phyloP scores from a whole-genome alignment of 1,284 basidiomycete species.

The Tremellales sp. region DNA sequence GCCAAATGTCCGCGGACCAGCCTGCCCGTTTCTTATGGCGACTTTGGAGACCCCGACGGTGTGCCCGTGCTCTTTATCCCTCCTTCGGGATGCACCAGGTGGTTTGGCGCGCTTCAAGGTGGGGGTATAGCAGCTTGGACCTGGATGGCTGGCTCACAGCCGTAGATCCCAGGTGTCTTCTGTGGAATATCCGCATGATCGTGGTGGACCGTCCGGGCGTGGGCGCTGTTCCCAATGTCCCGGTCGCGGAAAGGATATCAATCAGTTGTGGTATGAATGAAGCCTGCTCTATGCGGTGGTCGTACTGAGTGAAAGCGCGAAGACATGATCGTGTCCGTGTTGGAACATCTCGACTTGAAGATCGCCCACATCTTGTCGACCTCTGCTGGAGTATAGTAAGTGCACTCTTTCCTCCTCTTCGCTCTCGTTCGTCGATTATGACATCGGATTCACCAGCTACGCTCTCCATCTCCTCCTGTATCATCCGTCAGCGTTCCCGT shows the following conservation, averaged over 20 bases:
- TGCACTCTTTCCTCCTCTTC: not conserved
- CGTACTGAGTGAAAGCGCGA: not conserved
- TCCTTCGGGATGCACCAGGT: slow-evolving; percentile 41
- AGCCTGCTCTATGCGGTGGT: too few relatives aligned
- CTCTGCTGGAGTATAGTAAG: slow-evolving; percentile 44
- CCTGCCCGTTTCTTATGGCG: slow-evolving; percentile 33
- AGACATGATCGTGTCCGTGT: slow-evolving; percentile 41
- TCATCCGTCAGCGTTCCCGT: slow-evolving; percentile 25
- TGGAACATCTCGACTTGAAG: slow-evolving; percentile 38
- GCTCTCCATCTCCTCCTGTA: slow-evolving; percentile 36
- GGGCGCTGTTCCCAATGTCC: slow-evolving; percentile 37
- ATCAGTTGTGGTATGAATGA: slow-evolving; percentile 29
- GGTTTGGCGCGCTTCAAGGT: slow-evolving; percentile 45
- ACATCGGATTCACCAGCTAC: slow-evolving; percentile 21
- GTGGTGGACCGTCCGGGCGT: slow-evolving; percentile 42
- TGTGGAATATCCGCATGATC: slow-evolving; percentile 41
- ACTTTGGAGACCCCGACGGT: slow-evolving; percentile 41
- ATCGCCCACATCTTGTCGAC: slow-evolving; percentile 36
- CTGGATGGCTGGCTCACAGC: too few relatives aligned
- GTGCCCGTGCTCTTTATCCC: slow-evolving; percentile 37
- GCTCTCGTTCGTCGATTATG: not conserved
- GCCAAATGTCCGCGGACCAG: slow-evolving; percentile 35
- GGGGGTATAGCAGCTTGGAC: slow-evolving; percentile 5
- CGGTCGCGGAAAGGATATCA: slow-evolving; percentile 32
- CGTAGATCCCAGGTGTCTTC: slow-evolving; percentile 38